A percentile compares a stretch with the other conserved stretches of the same genome.
These are phyloP conservation scores for Zygoascus sp. DNA, from an alignment of 1,139 yeast genomes.

Conservation along the genomic window DNA sequence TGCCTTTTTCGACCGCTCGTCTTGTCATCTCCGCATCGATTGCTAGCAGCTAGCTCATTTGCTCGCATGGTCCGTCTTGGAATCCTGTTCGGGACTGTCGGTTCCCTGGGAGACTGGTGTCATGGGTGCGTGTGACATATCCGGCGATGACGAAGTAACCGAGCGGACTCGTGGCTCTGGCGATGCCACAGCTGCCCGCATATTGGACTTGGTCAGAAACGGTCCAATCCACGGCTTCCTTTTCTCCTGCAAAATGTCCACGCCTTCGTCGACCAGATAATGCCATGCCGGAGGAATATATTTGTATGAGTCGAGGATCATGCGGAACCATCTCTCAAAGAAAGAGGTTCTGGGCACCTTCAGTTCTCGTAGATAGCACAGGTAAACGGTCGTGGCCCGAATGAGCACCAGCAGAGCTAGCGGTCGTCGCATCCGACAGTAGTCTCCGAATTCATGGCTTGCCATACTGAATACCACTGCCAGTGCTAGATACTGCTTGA, in stretches of 20 bases:
- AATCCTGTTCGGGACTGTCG: background rate
- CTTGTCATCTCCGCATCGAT: background rate
- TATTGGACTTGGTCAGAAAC: background rate
- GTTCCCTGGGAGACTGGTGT: background rate
- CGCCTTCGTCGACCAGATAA: background rate
- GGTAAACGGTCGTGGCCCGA: background rate
- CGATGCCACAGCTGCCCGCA: background rate
- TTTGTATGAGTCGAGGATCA: background rate
- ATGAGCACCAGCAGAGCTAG: slow-evolving; percentile 4
- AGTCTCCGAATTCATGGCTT: background rate
- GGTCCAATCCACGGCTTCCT: slow-evolving; percentile 1
- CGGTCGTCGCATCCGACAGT: slow-evolving; percentile 7
- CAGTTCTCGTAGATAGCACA: slow-evolving; percentile 1
- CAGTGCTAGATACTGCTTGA: background rate
- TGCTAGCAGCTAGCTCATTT: too few relatives aligned
- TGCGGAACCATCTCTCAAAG: background rate
- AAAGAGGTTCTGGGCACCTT: background rate
- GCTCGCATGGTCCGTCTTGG: too few relatives aligned
- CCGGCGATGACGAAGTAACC: too few relatives aligned
- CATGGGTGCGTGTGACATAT: too few relatives aligned
- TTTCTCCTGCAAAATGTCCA: background rate
- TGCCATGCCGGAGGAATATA: background rate
- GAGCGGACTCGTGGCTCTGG: background rate
- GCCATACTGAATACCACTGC: slow-evolving; percentile 6
- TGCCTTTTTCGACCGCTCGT: background rate